Conservation (phyloP, 2,329 filamentous ascomycete genomes). For the Venturiaceae sp. region DNA sequence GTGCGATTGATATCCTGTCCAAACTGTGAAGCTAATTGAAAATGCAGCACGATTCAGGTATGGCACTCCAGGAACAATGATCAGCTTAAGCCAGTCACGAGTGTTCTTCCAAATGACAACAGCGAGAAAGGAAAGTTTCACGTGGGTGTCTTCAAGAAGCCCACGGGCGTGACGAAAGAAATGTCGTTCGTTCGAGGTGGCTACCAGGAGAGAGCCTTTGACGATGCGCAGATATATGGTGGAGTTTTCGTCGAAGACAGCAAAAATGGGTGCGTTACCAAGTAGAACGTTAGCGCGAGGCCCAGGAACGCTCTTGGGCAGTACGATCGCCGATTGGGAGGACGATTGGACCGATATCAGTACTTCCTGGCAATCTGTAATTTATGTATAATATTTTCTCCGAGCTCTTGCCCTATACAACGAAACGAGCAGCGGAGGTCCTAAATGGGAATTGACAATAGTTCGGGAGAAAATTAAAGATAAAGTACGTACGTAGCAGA, state of each 20-base stretch:
- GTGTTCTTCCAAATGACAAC: slow-evolving; percentile 39
- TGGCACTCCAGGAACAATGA: slow-evolving; percentile 43
- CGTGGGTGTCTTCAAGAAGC: slow-evolving; percentile 54
- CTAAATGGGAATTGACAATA: too few species aligned
- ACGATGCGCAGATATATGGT: slow-evolving; percentile 29
- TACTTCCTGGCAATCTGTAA: too few species aligned
- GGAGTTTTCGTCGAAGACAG: slow-evolving; percentile 28
- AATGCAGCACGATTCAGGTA: slow-evolving; percentile 41
- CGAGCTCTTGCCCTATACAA: too few species aligned
- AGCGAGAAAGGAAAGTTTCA: slow-evolving; percentile 53
- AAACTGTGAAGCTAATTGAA: background rate
- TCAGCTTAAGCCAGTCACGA: slow-evolving; percentile 37
- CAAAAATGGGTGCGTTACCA: slow-evolving; percentile 20
- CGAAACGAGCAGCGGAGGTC: too few species aligned
- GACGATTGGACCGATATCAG: too few species aligned
- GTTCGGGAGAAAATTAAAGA: too few species aligned
- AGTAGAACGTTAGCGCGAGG: slow-evolving; percentile 12
- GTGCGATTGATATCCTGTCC: slow-evolving; percentile 13
- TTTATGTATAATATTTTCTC: too few species aligned
- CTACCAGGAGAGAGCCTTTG: slow-evolving; percentile 22
- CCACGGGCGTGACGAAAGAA: slow-evolving; percentile 29
- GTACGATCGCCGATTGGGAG: too few species aligned
- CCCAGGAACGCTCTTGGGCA: too few species aligned
- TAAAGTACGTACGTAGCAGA: too few species aligned
- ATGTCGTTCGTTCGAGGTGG: slow-evolving; percentile 21